phyloP scores from a whole-genome alignment of 2,329 filamentous ascomycete species.

The Beauveria medogensis region DNA sequence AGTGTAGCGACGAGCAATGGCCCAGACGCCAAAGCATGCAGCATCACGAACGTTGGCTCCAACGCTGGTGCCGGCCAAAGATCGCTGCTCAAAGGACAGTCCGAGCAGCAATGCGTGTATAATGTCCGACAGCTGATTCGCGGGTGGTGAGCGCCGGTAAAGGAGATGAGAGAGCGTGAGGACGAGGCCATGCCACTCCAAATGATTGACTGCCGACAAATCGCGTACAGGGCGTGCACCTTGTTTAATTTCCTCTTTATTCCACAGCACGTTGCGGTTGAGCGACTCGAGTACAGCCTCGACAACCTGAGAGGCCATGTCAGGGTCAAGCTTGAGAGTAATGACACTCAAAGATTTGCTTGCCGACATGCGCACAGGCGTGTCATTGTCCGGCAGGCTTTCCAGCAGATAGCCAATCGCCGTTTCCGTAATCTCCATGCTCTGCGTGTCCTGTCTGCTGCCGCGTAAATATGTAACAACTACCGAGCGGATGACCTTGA shows the following conservation, averaged over 20 bases:
- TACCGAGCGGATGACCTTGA: constrained; percentile 77
- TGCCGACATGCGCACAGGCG: constrained; percentile 79
- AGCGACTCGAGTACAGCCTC: constrained; percentile 73
- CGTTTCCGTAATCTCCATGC: constrained; percentile 60
- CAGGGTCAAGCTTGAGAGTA: constrained; percentile 66
- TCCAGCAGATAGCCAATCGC: constrained; percentile 77
- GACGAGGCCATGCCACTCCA: constrained; percentile 88
- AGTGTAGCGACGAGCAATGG: constrained; percentile 76
- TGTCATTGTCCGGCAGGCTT: constrained; percentile 76
- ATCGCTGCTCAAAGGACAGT: constrained; percentile 81
- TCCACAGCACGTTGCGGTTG: constrained; percentile 49
- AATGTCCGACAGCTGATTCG: constrained; percentile 61
- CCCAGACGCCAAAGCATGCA: constrained; percentile 94
- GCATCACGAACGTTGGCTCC: constrained; percentile 91
- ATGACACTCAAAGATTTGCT: constrained; percentile 90
- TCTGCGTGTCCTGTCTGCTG: constrained; percentile 30
- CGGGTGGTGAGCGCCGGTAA: constrained; percentile 74
- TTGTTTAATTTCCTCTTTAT: constrained; percentile 28
- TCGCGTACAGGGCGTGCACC: constrained; percentile 40
- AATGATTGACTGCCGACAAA: constrained; percentile 66
- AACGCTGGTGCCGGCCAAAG: constrained; percentile 72
- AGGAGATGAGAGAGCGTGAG: constrained; percentile 80
- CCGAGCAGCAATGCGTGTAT: constrained; percentile 71
- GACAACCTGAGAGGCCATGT: constrained; percentile 80
- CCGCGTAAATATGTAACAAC: constrained; percentile 57